A percentile compares a stretch with the other conserved stretches of the same genome.
phyloP scores from a whole-genome alignment of 23 red algal genomes.

The Agarophyton chilense region DNA sequence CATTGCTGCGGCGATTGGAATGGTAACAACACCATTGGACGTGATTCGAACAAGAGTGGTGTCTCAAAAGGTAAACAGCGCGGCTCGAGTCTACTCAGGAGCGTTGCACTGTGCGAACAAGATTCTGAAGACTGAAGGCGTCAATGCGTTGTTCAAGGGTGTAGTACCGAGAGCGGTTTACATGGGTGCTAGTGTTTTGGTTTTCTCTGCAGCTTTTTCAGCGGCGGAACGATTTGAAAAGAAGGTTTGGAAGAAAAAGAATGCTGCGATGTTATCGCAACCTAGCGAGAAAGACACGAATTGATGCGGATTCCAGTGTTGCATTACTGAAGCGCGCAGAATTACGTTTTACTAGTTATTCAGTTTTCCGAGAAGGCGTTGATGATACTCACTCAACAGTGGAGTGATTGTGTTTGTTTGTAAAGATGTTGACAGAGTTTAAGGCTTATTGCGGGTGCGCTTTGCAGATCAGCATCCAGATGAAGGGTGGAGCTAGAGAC shows the following conservation, averaged over 20 bases:
- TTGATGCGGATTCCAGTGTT: not conserved
- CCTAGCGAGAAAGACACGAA: not conserved
- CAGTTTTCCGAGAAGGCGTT: not conserved
- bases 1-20: not conserved
- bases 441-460: too few relatives aligned
- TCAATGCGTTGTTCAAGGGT: not conserved
- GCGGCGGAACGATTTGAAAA: not conserved
- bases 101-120: not conserved
- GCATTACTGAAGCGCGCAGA: too few relatives aligned
- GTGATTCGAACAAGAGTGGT: constrained; percentile 16
- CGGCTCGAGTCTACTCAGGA: not conserved
- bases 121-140: not conserved
- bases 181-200: constrained; percentile 11
- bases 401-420: too few relatives aligned
- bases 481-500: too few relatives aligned
- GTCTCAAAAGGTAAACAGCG: not conserved
- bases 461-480: too few relatives aligned
- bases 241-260: not conserved
- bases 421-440: not conserved
- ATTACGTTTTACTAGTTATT: not conserved
- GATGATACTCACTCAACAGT: too few relatives aligned
- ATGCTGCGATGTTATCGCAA: not conserved
- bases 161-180: constrained; percentile 8
- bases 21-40: constrained; percentile 16
- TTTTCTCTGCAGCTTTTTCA: not conserved